Conservation (phyloP, 805 yeast genomes). For the Candida anglica region DNA sequence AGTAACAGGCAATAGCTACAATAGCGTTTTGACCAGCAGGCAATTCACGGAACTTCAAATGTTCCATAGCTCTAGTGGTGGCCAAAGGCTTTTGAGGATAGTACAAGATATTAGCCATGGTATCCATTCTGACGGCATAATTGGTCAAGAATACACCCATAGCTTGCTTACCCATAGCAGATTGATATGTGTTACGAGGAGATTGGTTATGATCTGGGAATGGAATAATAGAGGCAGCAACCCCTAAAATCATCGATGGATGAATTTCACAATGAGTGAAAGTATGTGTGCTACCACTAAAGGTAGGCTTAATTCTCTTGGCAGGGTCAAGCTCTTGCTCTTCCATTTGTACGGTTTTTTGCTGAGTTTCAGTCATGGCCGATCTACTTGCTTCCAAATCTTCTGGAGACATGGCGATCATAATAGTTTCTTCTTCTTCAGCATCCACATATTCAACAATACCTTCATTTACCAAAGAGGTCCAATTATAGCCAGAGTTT, state of each 20-base stretch:
- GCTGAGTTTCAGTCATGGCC: slow-evolving; percentile 38
- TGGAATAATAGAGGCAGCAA: slow-evolving; percentile 97
- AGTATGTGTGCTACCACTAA: slow-evolving; percentile 56
- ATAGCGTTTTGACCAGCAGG: slow-evolving; percentile 99
- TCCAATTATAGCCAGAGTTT: slow-evolving; percentile 72
- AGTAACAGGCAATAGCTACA: slow-evolving; percentile 96
- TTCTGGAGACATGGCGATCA: slow-evolving; percentile 99
- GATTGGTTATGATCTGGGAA: slow-evolving; percentile 99
- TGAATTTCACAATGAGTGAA: slow-evolving; percentile 99
- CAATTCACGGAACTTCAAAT: slow-evolving; percentile 91
- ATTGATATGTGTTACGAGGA: slow-evolving; percentile 98
- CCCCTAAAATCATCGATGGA: slow-evolving; percentile 98
- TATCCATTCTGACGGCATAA: slow-evolving; percentile 96
- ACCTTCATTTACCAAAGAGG: slow-evolving; percentile 76
- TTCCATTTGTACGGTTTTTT: slow-evolving; percentile 37
- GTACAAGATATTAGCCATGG: slow-evolving; percentile 96
- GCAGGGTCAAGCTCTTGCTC: slow-evolving; percentile 65
- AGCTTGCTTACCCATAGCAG: slow-evolving; percentile 99
- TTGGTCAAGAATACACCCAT: slow-evolving; percentile 98
- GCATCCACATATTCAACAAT: slow-evolving; percentile 96
- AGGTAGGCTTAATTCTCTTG: slow-evolving; percentile 74
- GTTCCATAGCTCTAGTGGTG: slow-evolving; percentile 97
- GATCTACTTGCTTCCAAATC: slow-evolving; percentile 71
- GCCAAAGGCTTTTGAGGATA: slow-evolving; percentile 98
- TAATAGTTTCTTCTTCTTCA: slow-evolving; percentile 96